Percentiles rank a stretch among this genome's conserved stretches.
These are phyloP conservation scores for Cetradonia linearis DNA, from an alignment of 495 filamentous ascomycete genomes.

Conservation along the genomic window DNA sequence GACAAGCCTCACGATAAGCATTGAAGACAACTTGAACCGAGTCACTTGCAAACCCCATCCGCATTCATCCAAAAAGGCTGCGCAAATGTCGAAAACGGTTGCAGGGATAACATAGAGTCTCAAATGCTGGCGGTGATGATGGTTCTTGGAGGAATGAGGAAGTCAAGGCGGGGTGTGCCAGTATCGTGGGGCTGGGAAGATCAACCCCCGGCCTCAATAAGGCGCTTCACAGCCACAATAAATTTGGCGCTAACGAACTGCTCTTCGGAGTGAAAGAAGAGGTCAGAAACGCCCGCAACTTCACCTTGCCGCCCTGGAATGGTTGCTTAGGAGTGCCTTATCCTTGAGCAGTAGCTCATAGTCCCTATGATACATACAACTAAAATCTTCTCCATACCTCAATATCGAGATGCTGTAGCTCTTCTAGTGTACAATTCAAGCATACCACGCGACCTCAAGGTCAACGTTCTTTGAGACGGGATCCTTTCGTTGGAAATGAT, in stretches of 20 bases:
- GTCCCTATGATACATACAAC: neutral
- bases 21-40: neutral
- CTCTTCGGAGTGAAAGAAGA: neutral
- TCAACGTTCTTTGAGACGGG: neutral
- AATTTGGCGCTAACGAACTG: neutral
- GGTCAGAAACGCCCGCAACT: neutral
- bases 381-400: neutral
- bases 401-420: neutral
- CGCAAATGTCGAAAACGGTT: neutral
- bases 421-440: constrained; percentile 7
- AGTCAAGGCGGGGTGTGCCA: neutral
- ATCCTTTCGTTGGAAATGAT: neutral
- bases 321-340: neutral
- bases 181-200: neutral
- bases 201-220: neutral
- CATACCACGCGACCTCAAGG: constrained; percentile 1
- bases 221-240: constrained; percentile 11
- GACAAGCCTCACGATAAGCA: constrained; percentile 3
- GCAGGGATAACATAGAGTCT: neutral
- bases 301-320: neutral
- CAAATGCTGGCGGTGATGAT: neutral
- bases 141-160: neutral
- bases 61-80: neutral
- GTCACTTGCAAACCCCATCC: neutral
- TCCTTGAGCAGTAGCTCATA: neutral